phyloP scores from a whole-genome alignment of 2,329 filamentous ascomycete species.

The Nigrograna mackinnonii region DNA sequence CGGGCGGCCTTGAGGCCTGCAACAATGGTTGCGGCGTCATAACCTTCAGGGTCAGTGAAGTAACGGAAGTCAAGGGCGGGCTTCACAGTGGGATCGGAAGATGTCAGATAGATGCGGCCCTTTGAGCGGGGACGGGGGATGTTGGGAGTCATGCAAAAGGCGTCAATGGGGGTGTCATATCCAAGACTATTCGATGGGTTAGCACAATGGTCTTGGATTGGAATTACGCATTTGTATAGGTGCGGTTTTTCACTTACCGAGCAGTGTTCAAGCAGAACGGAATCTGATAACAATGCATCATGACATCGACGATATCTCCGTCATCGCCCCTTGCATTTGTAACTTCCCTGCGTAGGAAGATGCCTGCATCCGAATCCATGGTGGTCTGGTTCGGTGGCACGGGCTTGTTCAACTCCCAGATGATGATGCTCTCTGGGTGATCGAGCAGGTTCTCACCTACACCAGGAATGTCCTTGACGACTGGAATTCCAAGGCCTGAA shows the following conservation, averaged over 20 bases:
- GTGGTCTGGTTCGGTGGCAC: constrained; percentile 81
- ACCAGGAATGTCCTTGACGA: constrained; percentile 63
- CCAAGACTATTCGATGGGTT: constrained; percentile 64
- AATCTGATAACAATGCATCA: constrained; percentile 98
- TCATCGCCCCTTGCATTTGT: constrained; percentile 71
- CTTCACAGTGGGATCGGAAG: constrained; percentile 74
- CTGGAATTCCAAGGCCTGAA: constrained; percentile 51
- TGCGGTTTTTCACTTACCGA: constrained; percentile 55
- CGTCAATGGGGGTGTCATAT: constrained; percentile 71
- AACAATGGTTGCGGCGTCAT: constrained; percentile 65
- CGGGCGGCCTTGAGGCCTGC: constrained; percentile 23
- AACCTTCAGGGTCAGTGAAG: constrained; percentile 84
- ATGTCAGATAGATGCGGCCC: constrained; percentile 77
- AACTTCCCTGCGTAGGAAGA: constrained; percentile 80
- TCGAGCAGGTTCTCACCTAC: constrained; percentile 68
- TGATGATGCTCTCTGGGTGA: constrained; percentile 68
- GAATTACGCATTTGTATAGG: too few species aligned
- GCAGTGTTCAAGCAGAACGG: constrained; percentile 86
- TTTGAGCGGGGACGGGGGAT: constrained; percentile 81
- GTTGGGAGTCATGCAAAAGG: constrained; percentile 93
- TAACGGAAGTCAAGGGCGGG: constrained; percentile 87
- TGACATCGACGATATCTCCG: constrained; percentile 78
- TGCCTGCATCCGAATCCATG: constrained; percentile 88
- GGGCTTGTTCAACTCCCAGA: constrained; percentile 80
- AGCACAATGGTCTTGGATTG: too few species aligned